Conservation (phyloP, 2,329 filamentous ascomycete species). For the Cordyceps tenuipes region DNA sequence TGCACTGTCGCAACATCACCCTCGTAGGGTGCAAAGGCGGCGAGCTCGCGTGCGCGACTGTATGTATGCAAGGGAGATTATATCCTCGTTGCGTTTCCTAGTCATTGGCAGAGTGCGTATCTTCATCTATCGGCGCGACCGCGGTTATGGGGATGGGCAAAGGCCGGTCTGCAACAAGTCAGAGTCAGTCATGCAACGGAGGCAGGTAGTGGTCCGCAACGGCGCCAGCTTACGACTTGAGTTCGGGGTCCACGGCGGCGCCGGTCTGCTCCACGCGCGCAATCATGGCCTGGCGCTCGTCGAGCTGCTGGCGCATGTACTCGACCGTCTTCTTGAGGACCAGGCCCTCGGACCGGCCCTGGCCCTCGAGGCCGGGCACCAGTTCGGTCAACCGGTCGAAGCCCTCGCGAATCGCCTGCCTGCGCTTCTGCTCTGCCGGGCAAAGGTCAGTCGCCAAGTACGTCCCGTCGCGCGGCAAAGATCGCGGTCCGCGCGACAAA, state of each 20-base stretch:
- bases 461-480: not conserved
- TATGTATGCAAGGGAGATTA: not conserved
- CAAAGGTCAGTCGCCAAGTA: not conserved
- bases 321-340: slow-evolving; percentile 68
- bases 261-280: slow-evolving; percentile 50
- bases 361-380: slow-evolving; percentile 73
- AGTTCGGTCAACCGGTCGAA: slow-evolving; percentile 75
- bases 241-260: slow-evolving; percentile 43
- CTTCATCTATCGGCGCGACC: slow-evolving; percentile 9
- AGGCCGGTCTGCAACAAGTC: not conserved
- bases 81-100: not conserved
- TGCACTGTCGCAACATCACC: not conserved
- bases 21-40: not conserved
- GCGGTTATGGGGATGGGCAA: slow-evolving; percentile 8
- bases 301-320: slow-evolving; percentile 53
- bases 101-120: not conserved
- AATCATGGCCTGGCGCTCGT: slow-evolving; percentile 49
- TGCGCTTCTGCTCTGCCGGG: slow-evolving; percentile 34
- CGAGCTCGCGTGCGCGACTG: not conserved
- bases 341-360: slow-evolving; percentile 75
- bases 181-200: not conserved
- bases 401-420: slow-evolving; percentile 65
- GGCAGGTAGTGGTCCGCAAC: not conserved
- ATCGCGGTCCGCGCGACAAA: not conserved
- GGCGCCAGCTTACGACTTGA: slow-evolving; percentile 30